These are phyloP conservation scores for Eimeria tenella DNA, from an alignment of 169 alveolate genomes.

Conservation along the genomic window DNA sequence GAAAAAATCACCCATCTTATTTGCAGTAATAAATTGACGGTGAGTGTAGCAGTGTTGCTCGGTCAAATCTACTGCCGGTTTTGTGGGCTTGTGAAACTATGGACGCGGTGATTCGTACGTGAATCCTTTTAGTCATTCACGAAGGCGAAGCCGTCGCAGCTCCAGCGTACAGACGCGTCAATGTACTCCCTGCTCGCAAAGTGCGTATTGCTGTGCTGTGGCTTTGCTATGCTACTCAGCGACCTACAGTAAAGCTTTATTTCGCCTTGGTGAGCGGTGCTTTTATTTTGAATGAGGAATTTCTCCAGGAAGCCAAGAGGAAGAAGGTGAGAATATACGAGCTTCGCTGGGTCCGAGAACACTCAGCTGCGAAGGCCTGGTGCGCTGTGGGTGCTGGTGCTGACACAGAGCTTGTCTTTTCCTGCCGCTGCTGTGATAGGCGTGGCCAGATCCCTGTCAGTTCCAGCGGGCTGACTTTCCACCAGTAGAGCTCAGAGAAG, in stretches of 20 bases:
- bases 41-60: conserved; percentile 19
- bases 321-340: conserved; percentile 34
- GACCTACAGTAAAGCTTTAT: conserved; percentile 67
- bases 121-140: no score
- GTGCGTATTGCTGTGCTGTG: neutral
- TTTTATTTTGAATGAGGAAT: conserved; percentile 50
- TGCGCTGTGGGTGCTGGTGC: neutral
- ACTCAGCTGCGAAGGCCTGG: neutral
- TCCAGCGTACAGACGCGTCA: no score
- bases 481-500: conserved; percentile 12
- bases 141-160: no score
- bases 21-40: conserved; percentile 54
- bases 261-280: conserved; percentile 66
- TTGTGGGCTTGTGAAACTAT: no score
- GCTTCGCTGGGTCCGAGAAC: neutral
- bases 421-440: conserved; percentile 32
- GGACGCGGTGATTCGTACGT: no score
- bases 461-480: conserved; percentile 71
- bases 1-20: conserved; percentile 57
- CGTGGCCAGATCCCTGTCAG: conserved; percentile 71
- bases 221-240: neutral
- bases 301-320: conserved; percentile 37
- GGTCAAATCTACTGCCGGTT: neutral
- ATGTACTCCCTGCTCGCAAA: neutral
- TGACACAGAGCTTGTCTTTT: neutral